phyloP scores from a whole-genome alignment of 495 filamentous ascomycete genomes.

The Xylaria telfairii region DNA sequence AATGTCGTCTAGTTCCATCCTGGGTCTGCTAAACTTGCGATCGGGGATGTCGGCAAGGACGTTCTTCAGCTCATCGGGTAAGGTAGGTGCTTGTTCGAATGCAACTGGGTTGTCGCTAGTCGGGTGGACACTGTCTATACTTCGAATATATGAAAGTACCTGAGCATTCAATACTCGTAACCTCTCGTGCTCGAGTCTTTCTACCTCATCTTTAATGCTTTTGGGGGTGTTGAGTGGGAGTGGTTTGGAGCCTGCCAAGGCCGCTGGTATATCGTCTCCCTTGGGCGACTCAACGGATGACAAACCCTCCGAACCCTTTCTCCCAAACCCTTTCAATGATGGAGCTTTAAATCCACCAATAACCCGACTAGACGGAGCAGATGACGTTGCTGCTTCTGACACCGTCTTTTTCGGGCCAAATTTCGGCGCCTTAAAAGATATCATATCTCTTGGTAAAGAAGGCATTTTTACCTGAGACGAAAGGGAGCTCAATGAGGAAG shows the following conservation, averaged over 20 bases:
- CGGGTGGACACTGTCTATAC: conserved; percentile 4
- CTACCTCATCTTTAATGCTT: background rate
- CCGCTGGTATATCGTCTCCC: background rate
- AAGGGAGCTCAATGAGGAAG: conserved; percentile 21
- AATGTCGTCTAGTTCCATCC: conserved; percentile 20
- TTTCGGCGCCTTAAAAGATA: conserved; percentile 27
- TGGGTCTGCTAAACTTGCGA: conserved; percentile 23
- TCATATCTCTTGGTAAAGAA: conserved; percentile 24
- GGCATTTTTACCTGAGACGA: conserved; percentile 24
- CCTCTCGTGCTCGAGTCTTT: background rate
- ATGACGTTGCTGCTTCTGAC: conserved; percentile 8
- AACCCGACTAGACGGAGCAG: conserved; percentile 8
- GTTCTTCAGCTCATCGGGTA: conserved; percentile 24
- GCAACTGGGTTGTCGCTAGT: background rate
- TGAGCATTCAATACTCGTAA: conserved; percentile 17
- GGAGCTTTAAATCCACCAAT: conserved; percentile 28
- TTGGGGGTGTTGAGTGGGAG: background rate
- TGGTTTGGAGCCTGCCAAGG: background rate
- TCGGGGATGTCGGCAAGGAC: conserved; percentile 29
- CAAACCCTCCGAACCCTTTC: conserved; percentile 15
- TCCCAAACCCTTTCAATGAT: conserved; percentile 27
- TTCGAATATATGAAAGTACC: conserved; percentile 32
- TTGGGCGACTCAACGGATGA: background rate
- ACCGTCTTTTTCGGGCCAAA: conserved; percentile 27
- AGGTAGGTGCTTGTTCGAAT: background rate